A percentile compares a stretch with the other conserved stretches of the same genome.
Conservation (phyloP, 257 asterid genomes). For the Haberlea rhodopensis region DNA sequence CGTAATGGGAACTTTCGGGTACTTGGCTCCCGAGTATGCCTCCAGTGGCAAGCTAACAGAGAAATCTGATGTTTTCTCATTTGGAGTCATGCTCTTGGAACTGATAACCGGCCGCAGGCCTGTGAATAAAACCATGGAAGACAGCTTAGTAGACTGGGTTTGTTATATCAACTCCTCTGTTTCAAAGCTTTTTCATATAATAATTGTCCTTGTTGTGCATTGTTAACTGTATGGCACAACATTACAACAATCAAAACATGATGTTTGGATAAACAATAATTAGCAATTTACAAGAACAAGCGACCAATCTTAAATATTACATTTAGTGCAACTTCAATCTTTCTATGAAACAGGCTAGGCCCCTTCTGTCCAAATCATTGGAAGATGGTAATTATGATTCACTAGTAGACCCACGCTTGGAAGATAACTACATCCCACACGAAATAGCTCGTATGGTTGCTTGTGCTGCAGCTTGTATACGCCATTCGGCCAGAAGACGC, state of each 20-base stretch:
- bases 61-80: conserved; percentile 89
- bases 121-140: conserved; percentile 63
- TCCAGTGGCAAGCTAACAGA: conserved; percentile 84
- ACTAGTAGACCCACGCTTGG: conserved; percentile 68
- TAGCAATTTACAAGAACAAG: too few relatives aligned
- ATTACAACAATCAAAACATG: too few relatives aligned
- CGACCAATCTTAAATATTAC: not conserved
- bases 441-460: conserved; percentile 66
- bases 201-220: too few relatives aligned
- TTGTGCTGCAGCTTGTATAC: conserved; percentile 75
- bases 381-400: conserved; percentile 55
- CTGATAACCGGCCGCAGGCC: conserved; percentile 81
- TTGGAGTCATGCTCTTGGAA: conserved; percentile 90
- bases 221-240: too few relatives aligned
- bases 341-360: conserved; percentile 54
- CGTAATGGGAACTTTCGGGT: conserved; percentile 99
- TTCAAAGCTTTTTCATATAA: not conserved
- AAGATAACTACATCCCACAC: conserved; percentile 37
- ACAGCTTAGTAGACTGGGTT: conserved; percentile 93
- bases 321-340: not conserved
- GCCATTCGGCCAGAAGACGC: conserved; percentile 86
- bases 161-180: conserved; percentile 13
- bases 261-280: too few relatives aligned
- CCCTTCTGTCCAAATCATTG: conserved; percentile 56
- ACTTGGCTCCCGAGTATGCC: conserved; percentile 93